Evolutionary conservation across 768 basidiomycete genomes (phyloP).

Genomic region (Tulasnella sp.): DNA sequence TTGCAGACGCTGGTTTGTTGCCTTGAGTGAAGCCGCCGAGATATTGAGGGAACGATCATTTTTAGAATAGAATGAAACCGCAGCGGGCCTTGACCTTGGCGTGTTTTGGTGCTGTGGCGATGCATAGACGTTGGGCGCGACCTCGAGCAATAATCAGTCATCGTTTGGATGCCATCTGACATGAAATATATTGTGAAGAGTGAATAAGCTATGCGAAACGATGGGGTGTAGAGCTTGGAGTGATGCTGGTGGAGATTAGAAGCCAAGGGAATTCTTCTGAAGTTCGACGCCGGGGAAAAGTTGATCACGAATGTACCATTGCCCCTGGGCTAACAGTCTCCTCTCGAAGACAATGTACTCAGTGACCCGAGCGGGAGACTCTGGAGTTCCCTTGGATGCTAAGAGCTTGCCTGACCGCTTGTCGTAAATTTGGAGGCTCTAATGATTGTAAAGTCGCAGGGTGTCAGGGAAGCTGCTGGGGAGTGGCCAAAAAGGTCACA

Average conservation of each 20-base stretch:
- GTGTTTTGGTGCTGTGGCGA: no score
- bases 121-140: no score
- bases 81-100: no score
- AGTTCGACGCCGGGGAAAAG: not conserved
- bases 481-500: no score
- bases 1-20: not conserved
- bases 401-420: conserved; percentile 1
- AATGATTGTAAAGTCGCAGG: not conserved
- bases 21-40: not conserved
- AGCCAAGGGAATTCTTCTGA: not conserved
- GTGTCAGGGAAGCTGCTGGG: not conserved
- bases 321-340: not conserved
- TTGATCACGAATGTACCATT: conserved; percentile 10
- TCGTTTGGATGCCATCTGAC: no score
- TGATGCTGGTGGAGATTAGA: not conserved
- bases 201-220: no score
- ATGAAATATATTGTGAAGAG: not conserved
- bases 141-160: no score
- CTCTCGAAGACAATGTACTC: conserved; percentile 16
- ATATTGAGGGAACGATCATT: not conserved
- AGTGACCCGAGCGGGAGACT: not conserved
- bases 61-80: no score
- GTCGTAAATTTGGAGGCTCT: conserved; percentile 14
- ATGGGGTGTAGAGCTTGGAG: not conserved
- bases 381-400: not conserved